Evolutionary conservation across 148 eudicot genomes (phyloP), one percentile per base, ranked within the genome.

Genomic region (Rhododendron griersonianum): DNA sequence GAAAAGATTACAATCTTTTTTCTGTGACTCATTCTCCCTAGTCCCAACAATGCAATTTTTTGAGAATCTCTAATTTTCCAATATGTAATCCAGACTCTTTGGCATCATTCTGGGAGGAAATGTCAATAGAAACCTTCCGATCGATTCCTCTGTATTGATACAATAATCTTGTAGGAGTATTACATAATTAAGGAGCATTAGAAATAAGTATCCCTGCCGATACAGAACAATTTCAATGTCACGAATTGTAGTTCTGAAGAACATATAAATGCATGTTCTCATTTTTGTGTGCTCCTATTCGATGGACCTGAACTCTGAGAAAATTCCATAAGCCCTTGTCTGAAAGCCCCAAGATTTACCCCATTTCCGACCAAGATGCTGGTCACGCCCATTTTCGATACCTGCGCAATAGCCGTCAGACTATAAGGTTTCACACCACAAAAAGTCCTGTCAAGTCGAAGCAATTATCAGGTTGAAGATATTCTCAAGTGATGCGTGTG

Each of bases 311-410:
- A 87, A 78, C 86, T 92, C 59, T 91, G 89, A 28, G 95, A 91
- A 86, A 94, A 94, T 65, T 93, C 86, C 35, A 53, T 11, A 7
- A 95, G 93, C 77, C 98, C 98, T 90, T 89, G 91, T 53, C 89
- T 88, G 47, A 95, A 87, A 75, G 97, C 98, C 71, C 88, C 93
- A 77, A 92, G 93, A 88, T 91, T 91, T 71, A 94, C 94, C 76
- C 98, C 98, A 77, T 92, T 84, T 50, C 87, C 84, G 23, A 95
- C 97, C 83, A 93, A 88, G 87, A 94, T 93, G 90, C 95, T 93
- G n/a, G 95, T 94, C 55, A 87, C 98, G 16, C 98, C 98, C 95
- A 94, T 92, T 48, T 93, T 92, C 19, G 93, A 94, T 86, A 81
- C 95, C 98, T 81, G 87, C 93, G 77, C 55, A 92, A 87, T 78